Evolutionary conservation across 257 asterid species (phyloP).

Genomic region (Fraxinus cuspidata): DNA sequence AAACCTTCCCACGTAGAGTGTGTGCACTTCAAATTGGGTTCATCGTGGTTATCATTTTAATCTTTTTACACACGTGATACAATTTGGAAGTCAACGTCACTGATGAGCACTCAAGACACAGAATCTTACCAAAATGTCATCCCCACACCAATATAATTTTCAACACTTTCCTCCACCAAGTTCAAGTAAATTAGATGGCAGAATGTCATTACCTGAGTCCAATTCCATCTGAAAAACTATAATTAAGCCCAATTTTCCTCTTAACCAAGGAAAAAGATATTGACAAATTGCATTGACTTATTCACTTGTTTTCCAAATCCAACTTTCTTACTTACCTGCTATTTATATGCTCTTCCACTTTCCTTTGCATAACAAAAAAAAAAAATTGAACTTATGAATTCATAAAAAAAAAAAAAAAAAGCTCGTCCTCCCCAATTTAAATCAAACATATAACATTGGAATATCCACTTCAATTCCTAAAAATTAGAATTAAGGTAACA

Average conservation of each 20-base stretch:
- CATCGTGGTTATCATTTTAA: background rate
- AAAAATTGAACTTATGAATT: background rate
- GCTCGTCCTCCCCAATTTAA: background rate
- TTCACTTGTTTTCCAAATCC: background rate
- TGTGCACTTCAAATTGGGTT: background rate
- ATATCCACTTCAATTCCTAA: background rate
- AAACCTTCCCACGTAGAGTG: background rate
- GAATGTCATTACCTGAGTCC: background rate
- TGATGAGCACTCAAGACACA: background rate
- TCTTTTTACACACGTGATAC: background rate
- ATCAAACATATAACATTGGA: background rate
- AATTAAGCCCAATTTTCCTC: background rate
- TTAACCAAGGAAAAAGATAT: background rate
- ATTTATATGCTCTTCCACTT: background rate
- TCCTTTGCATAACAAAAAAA: background rate
- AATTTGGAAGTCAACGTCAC: background rate
- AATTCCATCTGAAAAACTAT: background rate
- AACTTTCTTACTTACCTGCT: background rate
- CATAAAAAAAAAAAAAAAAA: background rate
- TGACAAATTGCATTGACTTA: background rate
- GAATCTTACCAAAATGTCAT: background rate
- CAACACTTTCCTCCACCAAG: background rate
- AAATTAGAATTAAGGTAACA: background rate
- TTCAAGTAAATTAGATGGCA: background rate
- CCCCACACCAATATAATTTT: background rate